These are phyloP conservation scores for Tilletia caries DNA, from an alignment of 1,284 basidiomycete species.

Conservation along the genomic window DNA sequence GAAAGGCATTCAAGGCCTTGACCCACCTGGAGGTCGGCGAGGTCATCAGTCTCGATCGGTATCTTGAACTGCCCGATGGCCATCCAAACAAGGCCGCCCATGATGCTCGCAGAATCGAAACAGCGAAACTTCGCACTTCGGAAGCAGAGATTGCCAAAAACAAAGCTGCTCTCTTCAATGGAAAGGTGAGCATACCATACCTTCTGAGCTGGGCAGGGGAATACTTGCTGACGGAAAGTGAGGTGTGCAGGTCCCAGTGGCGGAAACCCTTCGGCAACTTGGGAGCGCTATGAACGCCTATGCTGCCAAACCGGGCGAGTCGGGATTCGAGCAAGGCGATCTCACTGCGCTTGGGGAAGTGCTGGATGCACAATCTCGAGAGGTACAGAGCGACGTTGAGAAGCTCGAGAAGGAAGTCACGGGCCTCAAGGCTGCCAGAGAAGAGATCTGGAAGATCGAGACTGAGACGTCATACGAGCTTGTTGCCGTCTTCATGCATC, in stretches of 20 bases:
- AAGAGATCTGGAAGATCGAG: slow-evolving; percentile 72
- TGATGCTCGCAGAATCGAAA: neutral
- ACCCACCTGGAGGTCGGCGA: slow-evolving; percentile 88
- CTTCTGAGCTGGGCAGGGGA: neutral
- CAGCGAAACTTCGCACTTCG: neutral
- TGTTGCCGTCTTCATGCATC: slow-evolving; percentile 92
- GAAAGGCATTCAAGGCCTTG: slow-evolving; percentile 90
- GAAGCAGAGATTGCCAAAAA: neutral
- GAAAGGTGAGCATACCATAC: neutral
- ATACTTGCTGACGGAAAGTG: neutral
- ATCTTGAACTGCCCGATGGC: slow-evolving; percentile 59
- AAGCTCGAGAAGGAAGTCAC: slow-evolving; percentile 58
- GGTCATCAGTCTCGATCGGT: slow-evolving; percentile 84
- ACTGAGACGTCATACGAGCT: slow-evolving; percentile 76
- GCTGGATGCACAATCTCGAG: slow-evolving; percentile 16
- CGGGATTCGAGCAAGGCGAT: neutral
- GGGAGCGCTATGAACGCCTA: neutral
- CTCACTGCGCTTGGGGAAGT: neutral
- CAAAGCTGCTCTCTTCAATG: neutral
- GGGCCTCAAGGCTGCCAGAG: slow-evolving; percentile 68
- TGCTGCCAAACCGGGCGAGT: neutral
- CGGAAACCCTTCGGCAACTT: neutral
- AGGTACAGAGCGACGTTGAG: slow-evolving; percentile 64
- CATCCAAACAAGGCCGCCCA: slow-evolving; percentile 63
- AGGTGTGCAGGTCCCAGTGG: neutral